A percentile compares a stretch with the other conserved stretches of the same genome.
These are phyloP conservation scores for Lactarius hengduanensis DNA, from an alignment of 768 basidiomycete genomes.

Conservation along the genomic window DNA sequence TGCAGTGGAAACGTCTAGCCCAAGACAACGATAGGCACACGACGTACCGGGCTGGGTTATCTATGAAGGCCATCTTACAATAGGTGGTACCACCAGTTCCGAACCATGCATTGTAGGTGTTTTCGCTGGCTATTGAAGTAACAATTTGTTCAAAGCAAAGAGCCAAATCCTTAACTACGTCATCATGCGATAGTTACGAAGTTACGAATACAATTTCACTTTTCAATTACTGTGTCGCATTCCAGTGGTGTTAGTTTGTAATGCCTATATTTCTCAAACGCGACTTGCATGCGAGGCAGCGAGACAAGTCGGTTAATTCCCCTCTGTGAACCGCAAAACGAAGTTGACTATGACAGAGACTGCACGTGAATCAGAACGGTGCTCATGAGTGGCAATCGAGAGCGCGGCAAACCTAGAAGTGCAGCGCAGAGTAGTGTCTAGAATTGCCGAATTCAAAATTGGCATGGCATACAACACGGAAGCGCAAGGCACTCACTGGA, in stretches of 20 bases:
- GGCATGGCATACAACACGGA: not conserved
- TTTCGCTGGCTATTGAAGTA: not conserved
- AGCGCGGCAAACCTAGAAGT: constrained; percentile 57
- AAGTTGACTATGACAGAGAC: constrained; percentile 87
- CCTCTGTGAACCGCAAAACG: constrained; percentile 67
- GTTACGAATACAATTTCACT: constrained; percentile 20
- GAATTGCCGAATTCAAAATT: constrained; percentile 25
- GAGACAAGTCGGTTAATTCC: constrained; percentile 20
- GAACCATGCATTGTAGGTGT: not conserved
- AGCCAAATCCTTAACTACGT: constrained; percentile 5
- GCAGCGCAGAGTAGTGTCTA: constrained; percentile 84
- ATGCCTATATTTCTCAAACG: constrained; percentile 4
- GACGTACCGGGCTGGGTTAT: not conserved
- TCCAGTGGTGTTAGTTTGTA: not conserved
- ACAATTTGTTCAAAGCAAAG: not conserved
- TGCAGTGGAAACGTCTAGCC: not conserved
- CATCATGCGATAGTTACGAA: constrained; percentile 12
- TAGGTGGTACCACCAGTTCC: not conserved
- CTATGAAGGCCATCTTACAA: not conserved
- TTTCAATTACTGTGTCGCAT: not conserved
- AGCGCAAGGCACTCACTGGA: constrained; percentile 62
- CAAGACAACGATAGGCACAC: not conserved
- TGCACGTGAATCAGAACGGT: constrained; percentile 36
- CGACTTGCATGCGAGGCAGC: not conserved
- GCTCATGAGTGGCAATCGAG: constrained; percentile 2